Evolutionary conservation across 148 eudicot species (phyloP).

Genomic region (Fagopyrum tataricum): DNA sequence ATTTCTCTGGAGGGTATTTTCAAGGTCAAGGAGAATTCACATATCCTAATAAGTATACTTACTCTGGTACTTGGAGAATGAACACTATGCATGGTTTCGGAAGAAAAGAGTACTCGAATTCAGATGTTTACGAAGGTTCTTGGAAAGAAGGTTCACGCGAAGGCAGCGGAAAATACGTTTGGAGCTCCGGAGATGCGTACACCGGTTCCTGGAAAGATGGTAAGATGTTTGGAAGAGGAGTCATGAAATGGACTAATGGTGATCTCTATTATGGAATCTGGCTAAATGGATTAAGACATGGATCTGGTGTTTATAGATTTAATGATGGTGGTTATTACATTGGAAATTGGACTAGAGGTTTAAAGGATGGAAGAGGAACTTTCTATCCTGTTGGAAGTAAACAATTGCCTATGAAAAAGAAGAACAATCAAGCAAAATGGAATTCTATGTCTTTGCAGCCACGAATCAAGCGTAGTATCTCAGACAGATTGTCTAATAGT

Average conservation of each 20-base stretch:
- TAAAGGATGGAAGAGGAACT: conserved; percentile 87
- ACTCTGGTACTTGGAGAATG: conserved; percentile 80
- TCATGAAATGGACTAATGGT: conserved; percentile 82
- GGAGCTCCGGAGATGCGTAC: conserved; percentile 61
- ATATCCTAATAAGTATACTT: conserved; percentile 48
- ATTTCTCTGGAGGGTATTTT: conserved; percentile 80
- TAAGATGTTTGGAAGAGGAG: conserved; percentile 78
- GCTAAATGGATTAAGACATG: conserved; percentile 77
- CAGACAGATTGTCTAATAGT: no score
- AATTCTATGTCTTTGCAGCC: no score
- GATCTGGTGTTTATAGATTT: conserved; percentile 74
- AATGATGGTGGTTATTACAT: conserved; percentile 78
- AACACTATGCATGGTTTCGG: conserved; percentile 82
- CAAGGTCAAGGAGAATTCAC: conserved; percentile 73
- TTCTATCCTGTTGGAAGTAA: conserved; percentile 80
- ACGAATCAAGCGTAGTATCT: no score
- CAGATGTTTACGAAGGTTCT: conserved; percentile 74
- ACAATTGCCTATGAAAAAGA: conserved; percentile 44
- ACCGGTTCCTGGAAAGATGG: conserved; percentile 87
- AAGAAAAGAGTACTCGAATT: conserved; percentile 57
- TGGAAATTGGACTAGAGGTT: conserved; percentile 83
- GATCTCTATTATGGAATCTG: conserved; percentile 89
- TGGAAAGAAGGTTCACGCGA: conserved; percentile 90
- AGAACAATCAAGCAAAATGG: conserved; percentile 18
- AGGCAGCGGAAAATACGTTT: conserved; percentile 76